Evolutionary conservation across 768 basidiomycete genomes (phyloP).

Genomic region (Leccinum arenicola): DNA sequence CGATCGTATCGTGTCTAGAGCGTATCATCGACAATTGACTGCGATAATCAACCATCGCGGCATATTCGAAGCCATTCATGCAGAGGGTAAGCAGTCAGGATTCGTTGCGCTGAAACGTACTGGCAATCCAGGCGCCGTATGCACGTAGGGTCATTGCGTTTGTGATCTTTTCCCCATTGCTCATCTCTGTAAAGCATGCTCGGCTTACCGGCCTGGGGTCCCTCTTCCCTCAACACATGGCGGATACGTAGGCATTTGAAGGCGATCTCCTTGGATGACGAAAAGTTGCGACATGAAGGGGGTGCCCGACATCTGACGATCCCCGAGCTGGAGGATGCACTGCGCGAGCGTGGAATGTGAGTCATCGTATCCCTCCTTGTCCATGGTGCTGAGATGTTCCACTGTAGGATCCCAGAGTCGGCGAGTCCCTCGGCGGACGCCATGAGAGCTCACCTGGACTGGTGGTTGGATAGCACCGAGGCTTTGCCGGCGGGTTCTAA

Average conservation of each 20-base stretch:
- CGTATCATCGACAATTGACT: slow-evolving; percentile 44
- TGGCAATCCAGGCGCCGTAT: slow-evolving; percentile 41
- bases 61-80: slow-evolving; percentile 34
- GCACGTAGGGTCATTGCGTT: slow-evolving; percentile 46
- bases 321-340: slow-evolving; percentile 59
- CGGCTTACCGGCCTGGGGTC: slow-evolving; percentile 39
- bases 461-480: slow-evolving; percentile 61
- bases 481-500: slow-evolving; percentile 34
- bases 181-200: slow-evolving; percentile 37
- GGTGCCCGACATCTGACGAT: slow-evolving; percentile 43
- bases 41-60: slow-evolving; percentile 37
- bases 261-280: slow-evolving; percentile 58
- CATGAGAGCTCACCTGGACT: slow-evolving; percentile 50
- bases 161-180: background rate
- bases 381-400: background rate
- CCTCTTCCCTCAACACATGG: slow-evolving; percentile 29
- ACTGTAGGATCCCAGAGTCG: slow-evolving; percentile 34
- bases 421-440: slow-evolving; percentile 39
- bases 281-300: slow-evolving; percentile 51
- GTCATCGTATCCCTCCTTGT: slow-evolving; percentile 24
- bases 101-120: slow-evolving; percentile 14
- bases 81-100: slow-evolving; percentile 34
- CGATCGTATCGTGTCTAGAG: slow-evolving; percentile 56
- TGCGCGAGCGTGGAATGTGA: slow-evolving; percentile 78
- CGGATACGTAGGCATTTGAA: slow-evolving; percentile 38